Base-by-base conservation (phyloP, 2,329 filamentous ascomycete genomes). In the Penicillium sp. region DNA sequence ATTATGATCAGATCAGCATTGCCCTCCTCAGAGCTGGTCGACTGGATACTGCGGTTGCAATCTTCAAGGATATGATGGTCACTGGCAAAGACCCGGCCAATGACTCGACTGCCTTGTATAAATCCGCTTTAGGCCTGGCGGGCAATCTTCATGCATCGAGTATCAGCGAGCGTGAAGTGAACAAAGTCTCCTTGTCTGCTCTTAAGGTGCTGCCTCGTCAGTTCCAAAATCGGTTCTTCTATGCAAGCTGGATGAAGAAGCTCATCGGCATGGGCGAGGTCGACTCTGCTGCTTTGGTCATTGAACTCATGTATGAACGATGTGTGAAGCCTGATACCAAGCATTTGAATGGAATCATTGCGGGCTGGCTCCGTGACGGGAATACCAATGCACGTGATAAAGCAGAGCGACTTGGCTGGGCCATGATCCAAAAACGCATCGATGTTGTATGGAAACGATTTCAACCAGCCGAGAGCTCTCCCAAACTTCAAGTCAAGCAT, bases 11-110 rank as follows among this genome's bases (percentile, higher is more conserved):
- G 56, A 81, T 92, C 34, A 85, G 88, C 43, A 81, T 87, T 18
- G 83, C 82, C 41, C 90, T 96, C 65, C 74, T 96, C 26, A 78
- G 85, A 19, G 80, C 84, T 7, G 82, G 84, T 49, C 79, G 86
- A 55, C 78, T 84, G 6, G 82, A 88, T 56, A 80, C 86, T 56
- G 90, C 89, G 0, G 79, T 93, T 51, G 83, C 84, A 49, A 84
- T 90, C 0, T 96, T 96, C 70, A 89, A 88, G 62, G 90, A 96
- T 69, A 95, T 96, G 91, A 91, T 96, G 85, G 83, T 84, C 53
- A 81, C 83, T 4, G 81, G 81, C 7, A 69, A 73, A 53, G 74
- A 74, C 42, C 71, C 72, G 9, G 67, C 70, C n/a, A 67, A 74
- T n/a, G 74, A 78, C 47, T 78, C 73, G 23, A 73, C 71, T 4